Percentiles rank a stretch among this genome's conserved stretches.
Conservation (phyloP, 495 filamentous ascomycete genomes). For the Mytilinidion resinicola region DNA sequence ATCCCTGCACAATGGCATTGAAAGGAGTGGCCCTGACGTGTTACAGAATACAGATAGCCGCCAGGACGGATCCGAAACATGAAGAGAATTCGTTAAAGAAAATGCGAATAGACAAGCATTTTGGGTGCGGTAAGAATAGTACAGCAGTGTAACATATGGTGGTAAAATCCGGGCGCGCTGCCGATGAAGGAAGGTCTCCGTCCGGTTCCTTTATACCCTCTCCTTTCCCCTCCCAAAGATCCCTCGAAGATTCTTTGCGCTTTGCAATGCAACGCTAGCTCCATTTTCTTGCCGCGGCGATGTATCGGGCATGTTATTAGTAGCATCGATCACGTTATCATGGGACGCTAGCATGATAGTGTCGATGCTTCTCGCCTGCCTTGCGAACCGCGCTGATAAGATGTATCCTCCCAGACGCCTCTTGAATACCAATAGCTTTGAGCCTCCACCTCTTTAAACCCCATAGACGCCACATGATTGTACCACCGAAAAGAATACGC, state of each 20-base stretch:
- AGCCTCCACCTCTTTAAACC: too few relatives aligned
- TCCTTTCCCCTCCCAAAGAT: not conserved
- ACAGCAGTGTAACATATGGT: not conserved
- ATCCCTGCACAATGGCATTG: not conserved
- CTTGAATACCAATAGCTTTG: too few relatives aligned
- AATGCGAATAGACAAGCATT: not conserved
- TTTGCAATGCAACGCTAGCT: not conserved
- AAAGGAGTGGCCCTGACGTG: slow-evolving; percentile 18
- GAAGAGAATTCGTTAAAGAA: not conserved
- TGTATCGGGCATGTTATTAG: not conserved
- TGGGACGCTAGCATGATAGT: too few relatives aligned
- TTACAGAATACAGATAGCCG: not conserved
- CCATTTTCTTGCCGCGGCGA: not conserved
- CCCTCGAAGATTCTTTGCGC: not conserved
- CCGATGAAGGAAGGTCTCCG: not conserved
- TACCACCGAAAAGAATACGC: too few relatives aligned
- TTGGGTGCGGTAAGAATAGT: slow-evolving; percentile 2
- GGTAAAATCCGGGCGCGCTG: not conserved
- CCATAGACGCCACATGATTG: too few relatives aligned
- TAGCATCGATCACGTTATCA: too few relatives aligned
- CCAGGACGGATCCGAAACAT: not conserved
- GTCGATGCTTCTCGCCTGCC: too few relatives aligned
- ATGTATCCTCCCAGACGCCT: too few relatives aligned
- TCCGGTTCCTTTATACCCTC: not conserved
- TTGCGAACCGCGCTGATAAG: too few relatives aligned